phyloP scores from a whole-genome alignment of 2,329 filamentous ascomycete genomes.

The Cytospora piceicola region DNA sequence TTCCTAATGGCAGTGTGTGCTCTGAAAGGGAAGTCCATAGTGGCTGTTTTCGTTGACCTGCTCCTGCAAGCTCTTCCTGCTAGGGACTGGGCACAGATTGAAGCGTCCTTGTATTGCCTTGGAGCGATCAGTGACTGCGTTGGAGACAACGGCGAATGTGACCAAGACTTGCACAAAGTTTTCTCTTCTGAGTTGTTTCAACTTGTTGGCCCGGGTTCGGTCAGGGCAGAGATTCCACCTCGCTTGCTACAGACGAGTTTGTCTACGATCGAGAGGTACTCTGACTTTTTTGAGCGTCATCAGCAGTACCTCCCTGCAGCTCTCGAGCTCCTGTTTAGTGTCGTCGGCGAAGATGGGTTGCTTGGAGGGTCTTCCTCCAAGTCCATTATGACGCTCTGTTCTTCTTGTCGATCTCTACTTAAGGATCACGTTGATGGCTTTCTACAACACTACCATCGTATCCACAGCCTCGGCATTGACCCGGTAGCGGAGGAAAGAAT shows the following conservation, averaged over 20 bases:
- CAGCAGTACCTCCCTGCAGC: slow-evolving; percentile 69
- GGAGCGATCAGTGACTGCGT: slow-evolving; percentile 70
- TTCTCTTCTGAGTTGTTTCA: slow-evolving; percentile 64
- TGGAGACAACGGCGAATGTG: slow-evolving; percentile 59
- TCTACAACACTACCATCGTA: slow-evolving; percentile 63
- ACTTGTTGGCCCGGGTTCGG: slow-evolving; percentile 54
- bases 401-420: slow-evolving; percentile 72
- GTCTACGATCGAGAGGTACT: slow-evolving; percentile 71
- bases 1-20: slow-evolving; percentile 74
- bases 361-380: slow-evolving; percentile 72
- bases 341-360: slow-evolving; percentile 60
- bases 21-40: slow-evolving; percentile 58
- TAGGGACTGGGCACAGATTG: slow-evolving; percentile 61
- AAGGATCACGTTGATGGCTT: slow-evolving; percentile 70
- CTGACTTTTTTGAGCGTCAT: slow-evolving; percentile 76
- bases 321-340: slow-evolving; percentile 74
- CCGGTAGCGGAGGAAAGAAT: slow-evolving; percentile 73
- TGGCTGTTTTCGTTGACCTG: slow-evolving; percentile 61
- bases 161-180: slow-evolving; percentile 62
- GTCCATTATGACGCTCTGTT: slow-evolving; percentile 75
- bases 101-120: slow-evolving; percentile 66
- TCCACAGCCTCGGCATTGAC: slow-evolving; percentile 58
- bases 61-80: slow-evolving; percentile 53
- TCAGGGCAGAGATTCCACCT: slow-evolving; percentile 55
- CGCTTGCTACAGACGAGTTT: slow-evolving; percentile 71